Conservation (phyloP, 1,284 basidiomycete species). For the Ustilago trichophora region DNA sequence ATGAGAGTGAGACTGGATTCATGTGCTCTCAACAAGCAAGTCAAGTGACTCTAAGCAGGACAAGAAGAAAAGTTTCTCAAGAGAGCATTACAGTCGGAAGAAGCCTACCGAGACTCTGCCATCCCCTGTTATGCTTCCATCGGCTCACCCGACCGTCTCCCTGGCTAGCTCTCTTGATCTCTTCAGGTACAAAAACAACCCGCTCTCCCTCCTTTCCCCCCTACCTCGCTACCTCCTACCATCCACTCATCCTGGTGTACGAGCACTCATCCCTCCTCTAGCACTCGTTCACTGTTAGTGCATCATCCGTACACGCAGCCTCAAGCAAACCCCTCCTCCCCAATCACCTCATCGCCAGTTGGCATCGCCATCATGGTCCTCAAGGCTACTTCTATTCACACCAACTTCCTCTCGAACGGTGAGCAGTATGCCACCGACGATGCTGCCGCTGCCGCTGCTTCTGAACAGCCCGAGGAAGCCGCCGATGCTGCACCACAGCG, state of each 20-base stretch:
- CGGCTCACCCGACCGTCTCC: constrained; percentile 16
- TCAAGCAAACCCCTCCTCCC: no score
- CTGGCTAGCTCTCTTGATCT: background rate
- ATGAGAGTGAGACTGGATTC: no score
- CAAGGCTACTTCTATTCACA: constrained; percentile 55
- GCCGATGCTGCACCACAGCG: background rate
- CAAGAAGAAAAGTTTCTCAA: background rate
- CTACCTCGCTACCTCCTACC: background rate
- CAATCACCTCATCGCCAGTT: background rate
- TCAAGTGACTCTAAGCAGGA: no score
- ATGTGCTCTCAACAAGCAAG: no score
- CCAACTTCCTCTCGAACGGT: constrained; percentile 51
- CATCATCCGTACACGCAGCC: no score
- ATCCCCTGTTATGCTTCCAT: no score
- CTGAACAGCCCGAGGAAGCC: constrained; percentile 1
- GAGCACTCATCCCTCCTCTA: background rate
- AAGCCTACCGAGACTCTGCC: no score
- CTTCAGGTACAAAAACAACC: constrained; percentile 13
- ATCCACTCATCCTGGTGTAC: background rate
- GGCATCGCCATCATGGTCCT: constrained; percentile 38
- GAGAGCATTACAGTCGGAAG: background rate
- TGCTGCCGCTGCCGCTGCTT: constrained; percentile 12
- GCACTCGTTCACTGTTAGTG: no score
- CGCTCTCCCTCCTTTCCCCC: background rate
- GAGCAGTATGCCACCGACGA: constrained; percentile 48